These are phyloP conservation scores for Leptodermis oblonga DNA, from an alignment of 257 asterid genomes.

Conservation along the genomic window DNA sequence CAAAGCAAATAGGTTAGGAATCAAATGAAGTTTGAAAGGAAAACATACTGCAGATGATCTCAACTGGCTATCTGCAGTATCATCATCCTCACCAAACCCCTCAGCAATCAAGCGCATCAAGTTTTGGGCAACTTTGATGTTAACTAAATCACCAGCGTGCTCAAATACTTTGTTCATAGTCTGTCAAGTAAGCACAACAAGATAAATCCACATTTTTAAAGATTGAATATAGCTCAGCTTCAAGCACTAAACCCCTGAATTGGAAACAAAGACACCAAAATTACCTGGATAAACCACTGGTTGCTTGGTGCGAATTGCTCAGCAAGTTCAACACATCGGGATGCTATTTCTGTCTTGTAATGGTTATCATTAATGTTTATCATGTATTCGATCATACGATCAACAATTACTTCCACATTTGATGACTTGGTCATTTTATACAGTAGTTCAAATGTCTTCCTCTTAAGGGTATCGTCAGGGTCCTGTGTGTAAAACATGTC, in stretches of 20 bases:
- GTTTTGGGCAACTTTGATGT: slow-evolving; percentile 89
- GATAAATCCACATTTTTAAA: slow-evolving; percentile 19
- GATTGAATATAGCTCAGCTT: slow-evolving; percentile 6
- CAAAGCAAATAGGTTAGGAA: slow-evolving; percentile 3
- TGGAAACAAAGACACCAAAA: slow-evolving; percentile 13
- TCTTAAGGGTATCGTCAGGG: slow-evolving; percentile 96
- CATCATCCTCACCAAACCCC: slow-evolving; percentile 94
- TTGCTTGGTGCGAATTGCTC: slow-evolving; percentile 99
- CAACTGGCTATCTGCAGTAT: slow-evolving; percentile 78
- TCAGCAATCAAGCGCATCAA: slow-evolving; percentile 95
- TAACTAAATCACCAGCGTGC: slow-evolving; percentile 96
- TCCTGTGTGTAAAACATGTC: slow-evolving; percentile 49
- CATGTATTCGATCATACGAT: slow-evolving; percentile 95
- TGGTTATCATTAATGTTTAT: slow-evolving; percentile 83
- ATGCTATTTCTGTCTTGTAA: slow-evolving; percentile 97
- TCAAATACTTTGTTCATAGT: slow-evolving; percentile 98
- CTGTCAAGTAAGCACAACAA: slow-evolving; percentile 39
- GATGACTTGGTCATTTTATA: slow-evolving; percentile 98
- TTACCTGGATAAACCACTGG: slow-evolving; percentile 97
- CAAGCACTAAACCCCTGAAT: slow-evolving; percentile 17
- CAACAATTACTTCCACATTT: slow-evolving; percentile 96
- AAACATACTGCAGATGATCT: slow-evolving; percentile 95
- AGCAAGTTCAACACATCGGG: slow-evolving; percentile 97
- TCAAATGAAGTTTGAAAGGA: slow-evolving; percentile 22
- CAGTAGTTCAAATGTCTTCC: slow-evolving; percentile 93